Conservation (phyloP, 495 filamentous ascomycete genomes). For the Daldinia grandis region DNA sequence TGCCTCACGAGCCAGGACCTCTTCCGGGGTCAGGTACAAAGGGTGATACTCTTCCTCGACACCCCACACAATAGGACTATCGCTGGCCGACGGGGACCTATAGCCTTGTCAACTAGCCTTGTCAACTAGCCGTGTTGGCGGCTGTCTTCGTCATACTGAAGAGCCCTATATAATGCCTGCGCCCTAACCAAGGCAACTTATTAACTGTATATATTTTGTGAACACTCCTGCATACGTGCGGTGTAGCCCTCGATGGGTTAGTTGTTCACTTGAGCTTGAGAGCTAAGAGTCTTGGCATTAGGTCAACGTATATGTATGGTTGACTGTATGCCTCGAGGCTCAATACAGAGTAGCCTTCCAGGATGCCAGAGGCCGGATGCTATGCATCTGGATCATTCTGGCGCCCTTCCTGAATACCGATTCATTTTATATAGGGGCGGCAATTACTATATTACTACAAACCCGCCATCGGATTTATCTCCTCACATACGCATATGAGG, state of each 20-base stretch:
- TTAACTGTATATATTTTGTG: conserved; percentile 10
- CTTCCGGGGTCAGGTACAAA: conserved; percentile 25
- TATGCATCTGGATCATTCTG: neutral
- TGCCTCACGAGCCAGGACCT: conserved; percentile 27
- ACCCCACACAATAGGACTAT: conserved; percentile 22
- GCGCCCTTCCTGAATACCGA: neutral
- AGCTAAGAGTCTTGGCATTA: conserved; percentile 1
- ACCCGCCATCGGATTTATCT: neutral
- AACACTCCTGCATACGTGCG: neutral
- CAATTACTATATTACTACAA: conserved; percentile 7
- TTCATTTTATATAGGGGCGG: conserved; percentile 1
- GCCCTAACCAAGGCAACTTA: neutral
- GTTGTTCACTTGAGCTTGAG: neutral
- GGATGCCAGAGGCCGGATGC: neutral
- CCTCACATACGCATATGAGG: conserved; percentile 6
- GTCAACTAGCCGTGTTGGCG: neutral
- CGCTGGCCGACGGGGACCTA: neutral
- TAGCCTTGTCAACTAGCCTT: conserved; percentile 6
- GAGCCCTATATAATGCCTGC: neutral
- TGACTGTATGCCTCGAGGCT: neutral
- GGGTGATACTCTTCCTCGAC: conserved; percentile 22
- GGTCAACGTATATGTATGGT: neutral
- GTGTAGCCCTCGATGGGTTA: conserved; percentile 2
- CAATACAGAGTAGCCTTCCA: conserved; percentile 3
- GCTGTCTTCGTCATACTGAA: neutral